Base-by-base conservation (phyloP, 371 early-diverging fungal species). In the Syncephalastrum racemosum region DNA sequence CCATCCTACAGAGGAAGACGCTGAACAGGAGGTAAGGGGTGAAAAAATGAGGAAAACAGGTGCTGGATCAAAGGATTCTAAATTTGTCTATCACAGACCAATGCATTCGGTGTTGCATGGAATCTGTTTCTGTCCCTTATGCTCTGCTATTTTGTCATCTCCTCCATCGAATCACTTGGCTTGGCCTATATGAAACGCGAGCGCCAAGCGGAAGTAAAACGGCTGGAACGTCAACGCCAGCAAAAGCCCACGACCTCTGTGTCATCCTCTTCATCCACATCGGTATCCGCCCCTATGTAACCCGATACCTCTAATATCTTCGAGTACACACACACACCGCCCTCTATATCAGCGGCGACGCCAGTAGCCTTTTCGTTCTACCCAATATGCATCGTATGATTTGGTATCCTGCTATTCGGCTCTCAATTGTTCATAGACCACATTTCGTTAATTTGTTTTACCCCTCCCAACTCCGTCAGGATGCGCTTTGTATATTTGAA, bases 81-180 rank as follows among this genome's bases (percentile, higher is more conserved):
- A 23, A 55, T 20, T 66, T 31, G 14, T 51, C 12, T 51, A 46
- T 36, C 23, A 54, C 54, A 71, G 73, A 62, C 61, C 68, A 59
- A 73, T 77, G 45, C 76, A 66, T 20, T 66, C 79, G n/a, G 75
- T 71, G 52, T 55, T 27, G 56, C 55, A 27, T 94, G 95, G 96
- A 93, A 93, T 64, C 69, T 78, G 1, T 61, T 94, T 45, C 75
- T 94, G n/a, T 75, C 80, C 2, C 59, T 83, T 18, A 95, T 90
- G 94, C 76, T 94, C 39, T 71, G 77, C 0, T 94, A 92, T 70
- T 95, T 94, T 78, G 65, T 86, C 4, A 56, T 92, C 16, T 89
- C 89, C 46, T 86, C 91, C 23, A 76, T 94, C 12, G 93, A 95
- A 68, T 79, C 93, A 0, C 77, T 93, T 58, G 94, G 94, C 4